These are phyloP conservation scores for Trypanosomatidae sp. DNA, from an alignment of 208 protist genomes.

Conservation along the genomic window DNA sequence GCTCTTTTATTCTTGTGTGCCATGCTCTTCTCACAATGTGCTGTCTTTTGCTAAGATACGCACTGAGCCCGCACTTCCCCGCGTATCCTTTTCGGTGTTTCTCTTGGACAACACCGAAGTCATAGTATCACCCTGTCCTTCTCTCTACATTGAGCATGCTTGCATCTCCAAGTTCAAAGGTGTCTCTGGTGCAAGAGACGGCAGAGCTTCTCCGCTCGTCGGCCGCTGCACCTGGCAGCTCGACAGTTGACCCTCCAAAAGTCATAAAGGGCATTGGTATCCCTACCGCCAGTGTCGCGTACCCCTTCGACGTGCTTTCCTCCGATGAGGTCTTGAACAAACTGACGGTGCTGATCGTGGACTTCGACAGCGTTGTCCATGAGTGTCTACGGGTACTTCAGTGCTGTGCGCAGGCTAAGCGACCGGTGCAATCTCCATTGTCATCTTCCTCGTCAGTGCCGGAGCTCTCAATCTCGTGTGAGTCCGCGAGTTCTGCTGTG, in stretches of 20 bases:
- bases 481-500: not conserved
- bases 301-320: slow-evolving; percentile 19
- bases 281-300: slow-evolving; percentile 1
- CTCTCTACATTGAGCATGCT: not conserved
- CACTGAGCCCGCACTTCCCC: no score
- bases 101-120: not conserved
- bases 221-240: not conserved
- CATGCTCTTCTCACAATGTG: no score
- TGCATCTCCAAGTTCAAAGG: not conserved
- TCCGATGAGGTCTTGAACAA: slow-evolving; percentile 5
- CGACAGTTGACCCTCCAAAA: not conserved
- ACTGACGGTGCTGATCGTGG: slow-evolving; percentile 2
- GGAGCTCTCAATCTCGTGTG: not conserved
- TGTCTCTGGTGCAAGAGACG: not conserved
- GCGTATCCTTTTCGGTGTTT: no score
- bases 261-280: not conserved
- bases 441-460: not conserved
- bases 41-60: no score
- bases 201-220: not conserved
- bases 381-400: slow-evolving; percentile 16
- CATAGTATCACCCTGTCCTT: not conserved
- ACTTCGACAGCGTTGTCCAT: slow-evolving; percentile 17
- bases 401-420: not conserved
- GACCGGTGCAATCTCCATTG: not conserved
- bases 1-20: no score